Base-by-base conservation (phyloP, 1,284 basidiomycete genomes). In the Boletus sp. region DNA sequence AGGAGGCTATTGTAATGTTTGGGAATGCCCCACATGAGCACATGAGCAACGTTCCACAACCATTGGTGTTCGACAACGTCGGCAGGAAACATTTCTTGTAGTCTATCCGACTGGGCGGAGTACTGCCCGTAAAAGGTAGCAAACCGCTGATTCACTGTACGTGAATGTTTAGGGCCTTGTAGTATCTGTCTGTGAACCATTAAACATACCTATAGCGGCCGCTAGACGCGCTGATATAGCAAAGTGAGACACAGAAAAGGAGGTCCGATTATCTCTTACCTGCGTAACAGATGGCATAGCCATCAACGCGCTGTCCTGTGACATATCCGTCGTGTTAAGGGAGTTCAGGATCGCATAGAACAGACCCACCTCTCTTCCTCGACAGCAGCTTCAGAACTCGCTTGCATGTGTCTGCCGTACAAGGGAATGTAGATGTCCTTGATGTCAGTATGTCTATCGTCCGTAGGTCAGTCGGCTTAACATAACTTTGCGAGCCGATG, bases 381-480 rank as follows among this genome's bases (percentile, higher is more conserved):
- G 63, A 62, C 9, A 72, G 29, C 8, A 74, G 29, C n/a, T 63
- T 56, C 52, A 73, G 50, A 22, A 74, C 67, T 0, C 71, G 58
- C 3, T 35, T 64, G 47, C 73, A 75, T 22, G 74, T 65, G 11
- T 74, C 70, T 5, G 67, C 69, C 0, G 66, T 63, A 42, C 76
- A 81, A 0, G 79, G 78, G 56, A 79, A 81, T 0, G 78, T 80
- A 0, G 80, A 78, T 0, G 66, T 66, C 0, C 60, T 58, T 5
- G 80, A 81, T 1, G 79, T 81, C 62, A 80, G 60, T 33, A 73
- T 71, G 57, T 81, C 80, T 80, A 29, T 57, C 42, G 27, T 31
- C 12, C 39, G 22, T 20, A 7, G 33, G 31, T 63, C 54, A 62
- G 55, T 22, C 2, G 5, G 18, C 4, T 20, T 7, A 53, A 42